Evolutionary conservation across 2,329 filamentous ascomycete genomes (phyloP), one percentile per base, ranked within the genome.

Genomic region (Penicillium brasilianum): DNA sequence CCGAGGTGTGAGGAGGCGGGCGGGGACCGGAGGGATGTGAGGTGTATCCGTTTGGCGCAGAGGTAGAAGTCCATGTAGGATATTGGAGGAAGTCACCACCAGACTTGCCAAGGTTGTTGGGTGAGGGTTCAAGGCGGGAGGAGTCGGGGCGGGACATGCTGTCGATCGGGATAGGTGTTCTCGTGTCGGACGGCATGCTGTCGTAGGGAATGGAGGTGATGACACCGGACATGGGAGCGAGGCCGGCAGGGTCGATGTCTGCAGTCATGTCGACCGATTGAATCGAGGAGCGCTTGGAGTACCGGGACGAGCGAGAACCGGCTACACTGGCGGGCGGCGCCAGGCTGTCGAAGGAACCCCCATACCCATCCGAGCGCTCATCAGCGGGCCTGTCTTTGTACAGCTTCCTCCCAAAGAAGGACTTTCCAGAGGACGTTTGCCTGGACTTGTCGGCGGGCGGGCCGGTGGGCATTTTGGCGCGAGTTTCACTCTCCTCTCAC

Each of bases 121-220:
- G 91, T 61, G 91, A 83, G 60, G 90, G 90, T 58, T 95, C 90
- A 74, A 88, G 87, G 68, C 88, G 85, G 58, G 82, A 78, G 28
- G 77, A 72, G 22, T 91, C 88, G 59, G 84, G 79, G 72, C 87
- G 86, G 53, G 90, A 88, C 46, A 92, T 81, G 73, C 90, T 91
- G 49, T 96, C 90, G 71, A 91, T 83, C 41, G 89, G 80, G 60
- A 92, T 85, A 5, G 92, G 90, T 25, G 88, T 89, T 72, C 87
- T 87, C 52, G 84, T 85, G 74, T 91, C 90, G 57, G 85, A 75
- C 54, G 84, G 75, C 32, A 89, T 83, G 70, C 82, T 87, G 69
- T 96, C 91, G 81, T 96, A 96, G 34, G 93, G 92, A 66, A 97
- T 93, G 30, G 91, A 90, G 36, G 92, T 92, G 72, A 97, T 92